A percentile compares a stretch with the other conserved stretches of the same genome.
These are phyloP conservation scores for Lecanicillium sp. DNA, from an alignment of 2,329 filamentous ascomycete species.

Conservation along the genomic window DNA sequence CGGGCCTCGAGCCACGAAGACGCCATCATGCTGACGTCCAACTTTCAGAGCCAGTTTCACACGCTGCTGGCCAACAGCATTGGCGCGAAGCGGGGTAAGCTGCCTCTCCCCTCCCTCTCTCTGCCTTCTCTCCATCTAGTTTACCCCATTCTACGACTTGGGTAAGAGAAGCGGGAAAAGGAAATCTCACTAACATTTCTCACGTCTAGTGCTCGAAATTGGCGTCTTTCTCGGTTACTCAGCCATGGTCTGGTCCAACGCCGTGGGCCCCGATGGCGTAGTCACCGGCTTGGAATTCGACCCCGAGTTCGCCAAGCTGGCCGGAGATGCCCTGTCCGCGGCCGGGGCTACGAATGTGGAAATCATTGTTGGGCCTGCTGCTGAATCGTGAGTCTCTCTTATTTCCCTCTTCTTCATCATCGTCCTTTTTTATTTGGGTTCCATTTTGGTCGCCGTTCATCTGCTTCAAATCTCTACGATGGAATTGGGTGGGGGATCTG, in stretches of 20 bases:
- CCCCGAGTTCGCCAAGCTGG: slow-evolving; percentile 26
- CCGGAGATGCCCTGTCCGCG: slow-evolving; percentile 23
- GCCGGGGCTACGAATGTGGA: slow-evolving; percentile 28
- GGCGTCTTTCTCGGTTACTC: slow-evolving; percentile 43
- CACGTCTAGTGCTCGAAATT: slow-evolving; percentile 33
- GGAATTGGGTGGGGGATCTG: no score
- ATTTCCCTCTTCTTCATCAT: background rate
- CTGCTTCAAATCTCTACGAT: no score
- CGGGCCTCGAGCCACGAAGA: slow-evolving; percentile 17
- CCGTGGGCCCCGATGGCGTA: slow-evolving; percentile 32
- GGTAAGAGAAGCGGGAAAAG: no score
- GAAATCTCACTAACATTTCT: background rate
- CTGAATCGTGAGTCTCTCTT: slow-evolving; percentile 24
- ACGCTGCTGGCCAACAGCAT: slow-evolving; percentile 32
- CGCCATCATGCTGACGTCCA: slow-evolving; percentile 31
- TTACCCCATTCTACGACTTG: no score
- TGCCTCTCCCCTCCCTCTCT: no score
- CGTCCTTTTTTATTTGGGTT: no score
- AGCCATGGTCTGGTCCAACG: slow-evolving; percentile 39
- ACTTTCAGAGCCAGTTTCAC: slow-evolving; percentile 32
- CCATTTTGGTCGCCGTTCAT: no score
- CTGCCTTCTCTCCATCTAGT: no score
- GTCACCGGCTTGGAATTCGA: slow-evolving; percentile 36
- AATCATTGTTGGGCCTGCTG: slow-evolving; percentile 30
- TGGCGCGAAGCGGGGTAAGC: slow-evolving; percentile 31